A percentile compares a stretch with the other conserved stretches of the same genome.
Conservation (phyloP, 208 protist species). For the Acanthamoeba lenticulata region DNA sequence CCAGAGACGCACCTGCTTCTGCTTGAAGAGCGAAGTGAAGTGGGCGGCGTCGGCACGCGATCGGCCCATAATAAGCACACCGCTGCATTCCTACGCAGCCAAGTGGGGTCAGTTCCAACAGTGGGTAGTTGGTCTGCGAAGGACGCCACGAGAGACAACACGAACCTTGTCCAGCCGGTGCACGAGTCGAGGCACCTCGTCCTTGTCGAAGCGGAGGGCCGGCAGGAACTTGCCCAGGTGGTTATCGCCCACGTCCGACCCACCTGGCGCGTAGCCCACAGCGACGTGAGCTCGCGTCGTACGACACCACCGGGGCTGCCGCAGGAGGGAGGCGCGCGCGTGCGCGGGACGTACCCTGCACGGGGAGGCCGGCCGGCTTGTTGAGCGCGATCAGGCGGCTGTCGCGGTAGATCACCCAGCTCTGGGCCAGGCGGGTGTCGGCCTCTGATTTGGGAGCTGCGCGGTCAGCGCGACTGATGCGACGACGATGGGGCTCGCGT, state of each 20-base stretch:
- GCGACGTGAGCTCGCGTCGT: not conserved
- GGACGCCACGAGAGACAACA: too few relatives aligned
- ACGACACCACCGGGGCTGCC: too few relatives aligned
- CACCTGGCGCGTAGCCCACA: not conserved
- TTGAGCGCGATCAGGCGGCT: slow-evolving; percentile 24
- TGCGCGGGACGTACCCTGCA: slow-evolving; percentile 14
- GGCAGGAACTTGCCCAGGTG: slow-evolving; percentile 14
- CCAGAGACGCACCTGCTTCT: not conserved
- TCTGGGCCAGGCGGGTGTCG: not conserved
- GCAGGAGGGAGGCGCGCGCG: too few relatives aligned
- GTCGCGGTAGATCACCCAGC: slow-evolving; percentile 39
- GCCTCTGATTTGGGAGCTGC: not conserved
- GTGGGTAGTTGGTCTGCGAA: too few relatives aligned
- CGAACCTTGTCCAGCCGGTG: slow-evolving; percentile 34
- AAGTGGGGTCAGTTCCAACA: too few relatives aligned
- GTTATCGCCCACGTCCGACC: not conserved
- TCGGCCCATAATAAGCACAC: slow-evolving; percentile 1
- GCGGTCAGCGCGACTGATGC: too few relatives aligned
- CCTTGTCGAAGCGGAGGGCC: not conserved
- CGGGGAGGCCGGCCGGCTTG: slow-evolving; percentile 7
- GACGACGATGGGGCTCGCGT: not conserved
- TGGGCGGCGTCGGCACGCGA: not conserved
- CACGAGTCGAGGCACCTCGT: not conserved
- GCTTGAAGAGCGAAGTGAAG: slow-evolving; percentile 1
- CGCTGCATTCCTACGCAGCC: not conserved